Conservation (phyloP, 345 rosid species). For the Euphorbia pulcherrima region DNA sequence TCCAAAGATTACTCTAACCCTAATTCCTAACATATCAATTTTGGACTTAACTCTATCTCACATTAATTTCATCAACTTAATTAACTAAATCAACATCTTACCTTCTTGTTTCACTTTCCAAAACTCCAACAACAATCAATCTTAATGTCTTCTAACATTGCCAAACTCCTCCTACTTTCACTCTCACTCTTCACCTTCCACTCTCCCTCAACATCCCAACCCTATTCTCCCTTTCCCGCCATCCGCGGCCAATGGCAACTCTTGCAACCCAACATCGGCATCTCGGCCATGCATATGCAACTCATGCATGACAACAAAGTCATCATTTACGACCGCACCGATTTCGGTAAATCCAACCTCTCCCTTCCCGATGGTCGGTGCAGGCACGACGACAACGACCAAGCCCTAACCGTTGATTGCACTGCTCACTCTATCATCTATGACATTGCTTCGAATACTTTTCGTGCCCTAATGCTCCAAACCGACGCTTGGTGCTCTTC, state of each 20-base stretch:
- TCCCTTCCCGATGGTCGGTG: conserved; percentile 49
- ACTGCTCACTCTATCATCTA: conserved; percentile 81
- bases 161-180: conserved; percentile 22
- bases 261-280: conserved; percentile 58
- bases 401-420: conserved; percentile 49
- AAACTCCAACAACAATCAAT: background rate
- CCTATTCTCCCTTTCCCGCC: background rate
- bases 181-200: conserved; percentile 17
- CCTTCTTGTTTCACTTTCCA: background rate
- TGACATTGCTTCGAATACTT: conserved; percentile 45
- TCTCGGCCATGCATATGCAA: conserved; percentile 95
- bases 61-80: background rate
- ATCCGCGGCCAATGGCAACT: conserved; percentile 48
- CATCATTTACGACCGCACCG: conserved; percentile 74
- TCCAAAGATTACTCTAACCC: conserved; percentile 9
- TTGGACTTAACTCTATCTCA: background rate
- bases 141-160: conserved; percentile 12
- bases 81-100: background rate
- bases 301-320: conserved; percentile 68
- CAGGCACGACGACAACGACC: conserved; percentile 41
- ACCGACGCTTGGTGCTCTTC: conserved; percentile 94
- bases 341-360: conserved; percentile 68
- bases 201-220: background rate
- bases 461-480: conserved; percentile 56
- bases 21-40: background rate